phyloP scores from a whole-genome alignment of 2,329 filamentous ascomycete species.

The Colletotrichum plurivorum region DNA sequence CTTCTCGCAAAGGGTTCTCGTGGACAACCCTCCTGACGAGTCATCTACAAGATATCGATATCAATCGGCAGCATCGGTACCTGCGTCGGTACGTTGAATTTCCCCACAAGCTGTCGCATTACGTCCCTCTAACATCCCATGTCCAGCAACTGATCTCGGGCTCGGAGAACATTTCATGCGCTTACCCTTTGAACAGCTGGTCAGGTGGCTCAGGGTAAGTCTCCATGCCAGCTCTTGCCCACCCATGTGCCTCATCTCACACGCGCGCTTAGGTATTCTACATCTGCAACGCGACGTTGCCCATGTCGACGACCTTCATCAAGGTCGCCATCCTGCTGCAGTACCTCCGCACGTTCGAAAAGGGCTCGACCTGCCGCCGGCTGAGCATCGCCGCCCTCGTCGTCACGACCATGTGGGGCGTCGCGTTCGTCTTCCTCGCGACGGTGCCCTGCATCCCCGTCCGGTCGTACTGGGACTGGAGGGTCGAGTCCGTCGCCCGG shows the following conservation, averaged over 20 bases:
- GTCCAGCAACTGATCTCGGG: constrained; percentile 6
- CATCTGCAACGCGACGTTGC: constrained; percentile 39
- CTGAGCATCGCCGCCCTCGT: constrained; percentile 43
- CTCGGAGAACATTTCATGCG: constrained; percentile 23
- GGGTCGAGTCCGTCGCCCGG: not conserved
- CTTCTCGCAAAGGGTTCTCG: not conserved
- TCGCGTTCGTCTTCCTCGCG: constrained; percentile 47
- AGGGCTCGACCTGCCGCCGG: constrained; percentile 24
- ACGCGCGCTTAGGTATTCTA: constrained; percentile 39
- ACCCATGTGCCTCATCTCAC: not conserved
- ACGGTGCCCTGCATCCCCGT: constrained; percentile 52
- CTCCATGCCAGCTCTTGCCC: not conserved
- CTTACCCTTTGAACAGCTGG: not conserved
- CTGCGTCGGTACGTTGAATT: constrained; percentile 4
- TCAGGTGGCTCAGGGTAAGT: constrained; percentile 18
- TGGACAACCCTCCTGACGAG: not conserved
- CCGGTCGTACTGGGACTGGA: constrained; percentile 49
- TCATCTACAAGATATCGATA: constrained; percentile 7
- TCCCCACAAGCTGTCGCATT: not conserved
- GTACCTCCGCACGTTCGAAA: constrained; percentile 40
- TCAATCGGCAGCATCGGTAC: constrained; percentile 21
- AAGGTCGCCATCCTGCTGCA: constrained; percentile 43
- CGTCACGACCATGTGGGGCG: constrained; percentile 49
- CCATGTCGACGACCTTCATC: constrained; percentile 41
- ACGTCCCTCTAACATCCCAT: not conserved